These are phyloP conservation scores for Schwanniomyces yamadae DNA, from an alignment of 805 yeast species.

Conservation along the genomic window DNA sequence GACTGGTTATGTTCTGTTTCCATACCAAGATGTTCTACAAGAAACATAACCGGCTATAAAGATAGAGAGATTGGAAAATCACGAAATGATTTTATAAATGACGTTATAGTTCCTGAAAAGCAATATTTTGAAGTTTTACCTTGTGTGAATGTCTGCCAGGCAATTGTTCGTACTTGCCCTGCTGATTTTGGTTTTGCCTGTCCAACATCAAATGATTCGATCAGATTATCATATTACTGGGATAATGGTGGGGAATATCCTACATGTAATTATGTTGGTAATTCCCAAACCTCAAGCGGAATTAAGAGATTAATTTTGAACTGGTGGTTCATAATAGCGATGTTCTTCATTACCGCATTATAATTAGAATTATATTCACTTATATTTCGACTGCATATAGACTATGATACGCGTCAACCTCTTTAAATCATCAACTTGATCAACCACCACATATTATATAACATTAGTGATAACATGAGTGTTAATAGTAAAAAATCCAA, in stretches of 20 bases:
- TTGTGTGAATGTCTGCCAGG: constrained; percentile 76
- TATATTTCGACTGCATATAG: constrained; percentile 1
- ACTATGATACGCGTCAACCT: constrained; percentile 1
- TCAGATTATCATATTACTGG: constrained; percentile 45
- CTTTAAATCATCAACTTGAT: not conserved
- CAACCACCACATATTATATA: not conserved
- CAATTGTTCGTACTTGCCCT: constrained; percentile 83
- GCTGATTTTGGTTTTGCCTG: constrained; percentile 71
- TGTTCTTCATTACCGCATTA: not conserved
- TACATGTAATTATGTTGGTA: constrained; percentile 40
- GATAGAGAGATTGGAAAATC: constrained; percentile 49
- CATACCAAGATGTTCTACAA: constrained; percentile 80
- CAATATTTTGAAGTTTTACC: constrained; percentile 81
- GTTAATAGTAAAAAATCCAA: not conserved
- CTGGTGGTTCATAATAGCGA: constrained; percentile 11
- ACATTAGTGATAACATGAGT: constrained; percentile 1
- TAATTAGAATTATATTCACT: no score
- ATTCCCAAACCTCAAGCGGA: constrained; percentile 7
- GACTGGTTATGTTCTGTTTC: constrained; percentile 89
- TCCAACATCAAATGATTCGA: constrained; percentile 47
- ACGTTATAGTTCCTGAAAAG: constrained; percentile 50
- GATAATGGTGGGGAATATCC: constrained; percentile 27
- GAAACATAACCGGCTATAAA: constrained; percentile 42
- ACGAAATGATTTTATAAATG: constrained; percentile 60
- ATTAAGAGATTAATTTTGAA: constrained; percentile 8